phyloP scores from a whole-genome alignment of 169 alveolate species.

The Plasmodium knowlesi region DNA sequence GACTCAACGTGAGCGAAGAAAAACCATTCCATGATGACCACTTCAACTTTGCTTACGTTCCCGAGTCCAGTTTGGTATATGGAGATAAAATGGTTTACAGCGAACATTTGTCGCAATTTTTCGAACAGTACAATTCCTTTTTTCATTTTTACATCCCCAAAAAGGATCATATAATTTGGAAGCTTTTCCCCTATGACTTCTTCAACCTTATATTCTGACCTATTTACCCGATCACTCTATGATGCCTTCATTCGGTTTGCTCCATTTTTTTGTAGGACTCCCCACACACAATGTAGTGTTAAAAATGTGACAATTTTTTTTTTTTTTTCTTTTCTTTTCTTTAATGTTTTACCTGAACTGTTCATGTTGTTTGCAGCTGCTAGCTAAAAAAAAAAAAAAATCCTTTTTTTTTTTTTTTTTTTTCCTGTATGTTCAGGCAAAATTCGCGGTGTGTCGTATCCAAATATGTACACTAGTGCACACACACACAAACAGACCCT shows the following conservation, averaged over 20 bases:
- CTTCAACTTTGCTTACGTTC: conserved; percentile 73
- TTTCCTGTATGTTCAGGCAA: neutral
- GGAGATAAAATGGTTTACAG: conserved; percentile 63
- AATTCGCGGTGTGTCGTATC: neutral
- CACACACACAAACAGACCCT: neutral
- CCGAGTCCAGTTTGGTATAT: conserved; percentile 72
- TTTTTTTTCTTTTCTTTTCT: neutral
- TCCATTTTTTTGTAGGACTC: neutral
- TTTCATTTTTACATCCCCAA: conserved; percentile 76
- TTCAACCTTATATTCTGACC: conserved; percentile 69
- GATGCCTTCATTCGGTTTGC: neutral
- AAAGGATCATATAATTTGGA: conserved; percentile 75
- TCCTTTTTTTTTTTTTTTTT: neutral
- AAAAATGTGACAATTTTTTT: neutral
- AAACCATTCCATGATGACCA: conserved; percentile 1
- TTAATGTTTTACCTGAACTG: neutral
- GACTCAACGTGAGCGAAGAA: neutral
- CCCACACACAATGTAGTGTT: neutral
- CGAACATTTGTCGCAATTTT: conserved; percentile 64
- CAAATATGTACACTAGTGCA: neutral
- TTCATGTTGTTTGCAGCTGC: neutral
- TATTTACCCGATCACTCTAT: neutral
- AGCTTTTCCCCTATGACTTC: conserved; percentile 73
- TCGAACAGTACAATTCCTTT: conserved; percentile 60
- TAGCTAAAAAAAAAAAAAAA: neutral